phyloP scores from a whole-genome alignment of 345 rosid genomes.

The Populus pruinosa region DNA sequence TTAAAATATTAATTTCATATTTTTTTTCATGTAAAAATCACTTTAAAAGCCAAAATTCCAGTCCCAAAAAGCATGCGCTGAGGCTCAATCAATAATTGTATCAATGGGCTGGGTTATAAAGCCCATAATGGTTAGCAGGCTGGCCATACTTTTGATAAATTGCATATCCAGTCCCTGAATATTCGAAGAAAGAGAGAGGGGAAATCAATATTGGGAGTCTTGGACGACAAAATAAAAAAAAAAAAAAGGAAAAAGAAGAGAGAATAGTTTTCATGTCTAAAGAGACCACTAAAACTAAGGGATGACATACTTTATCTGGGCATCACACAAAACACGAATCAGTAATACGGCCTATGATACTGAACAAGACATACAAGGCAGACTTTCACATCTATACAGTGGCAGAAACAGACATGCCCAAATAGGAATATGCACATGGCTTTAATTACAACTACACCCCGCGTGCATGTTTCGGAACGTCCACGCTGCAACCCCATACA shows the following conservation, averaged over 20 bases:
- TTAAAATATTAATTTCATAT: too few relatives aligned
- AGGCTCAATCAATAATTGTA: neutral
- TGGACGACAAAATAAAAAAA: neutral
- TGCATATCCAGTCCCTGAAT: neutral
- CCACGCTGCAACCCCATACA: neutral
- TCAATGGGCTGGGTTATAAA: neutral
- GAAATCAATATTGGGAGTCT: neutral
- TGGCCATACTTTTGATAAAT: neutral
- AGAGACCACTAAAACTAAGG: neutral
- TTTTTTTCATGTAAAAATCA: too few relatives aligned
- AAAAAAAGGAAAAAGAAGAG: too few relatives aligned
- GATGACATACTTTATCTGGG: neutral
- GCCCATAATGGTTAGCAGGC: neutral
- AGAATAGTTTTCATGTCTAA: neutral
- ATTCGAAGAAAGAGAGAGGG: neutral
- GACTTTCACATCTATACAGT: neutral
- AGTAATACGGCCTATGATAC: neutral
- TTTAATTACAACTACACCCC: neutral
- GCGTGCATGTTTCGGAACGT: neutral
- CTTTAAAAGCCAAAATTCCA: too few relatives aligned
- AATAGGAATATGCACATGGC: neutral
- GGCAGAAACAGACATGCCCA: neutral
- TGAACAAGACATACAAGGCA: neutral
- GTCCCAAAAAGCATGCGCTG: too few relatives aligned
- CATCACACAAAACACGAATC: neutral